phyloP scores from a whole-genome alignment of 2,329 filamentous ascomycete species.

The Chrysoporthe cubensis region DNA sequence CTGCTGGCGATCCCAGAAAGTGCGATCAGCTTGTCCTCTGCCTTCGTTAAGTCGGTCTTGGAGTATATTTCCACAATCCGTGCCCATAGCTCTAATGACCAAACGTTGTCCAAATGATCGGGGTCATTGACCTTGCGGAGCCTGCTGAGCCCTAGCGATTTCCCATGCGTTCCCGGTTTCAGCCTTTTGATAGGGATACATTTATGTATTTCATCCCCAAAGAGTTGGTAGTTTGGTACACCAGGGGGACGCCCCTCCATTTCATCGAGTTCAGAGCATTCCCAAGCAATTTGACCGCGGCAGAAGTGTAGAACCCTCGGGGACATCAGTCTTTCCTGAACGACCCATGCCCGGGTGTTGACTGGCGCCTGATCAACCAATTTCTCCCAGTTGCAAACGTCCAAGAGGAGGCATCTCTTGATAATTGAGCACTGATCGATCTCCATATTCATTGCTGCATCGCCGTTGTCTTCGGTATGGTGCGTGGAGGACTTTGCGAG shows the following conservation, averaged over 20 bases:
- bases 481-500: too few species aligned
- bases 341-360: slow-evolving; percentile 33
- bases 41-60: not conserved
- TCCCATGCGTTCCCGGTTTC: not conserved
- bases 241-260: slow-evolving; percentile 5
- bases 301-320: slow-evolving; percentile 33
- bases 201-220: slow-evolving; percentile 3
- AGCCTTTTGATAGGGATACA: slow-evolving; percentile 5
- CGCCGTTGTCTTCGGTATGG: too few species aligned
- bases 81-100: slow-evolving; percentile 14
- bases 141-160: not conserved
- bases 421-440: too few species aligned
- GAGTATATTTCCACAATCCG: slow-evolving; percentile 13
- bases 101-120: not conserved
- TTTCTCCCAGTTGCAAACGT: slow-evolving; percentile 18
- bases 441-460: too few species aligned
- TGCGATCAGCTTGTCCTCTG: slow-evolving; percentile 25
- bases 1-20: slow-evolving; percentile 17
- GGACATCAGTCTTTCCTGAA: slow-evolving; percentile 33
- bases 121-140: not conserved
- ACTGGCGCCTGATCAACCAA: slow-evolving; percentile 18
- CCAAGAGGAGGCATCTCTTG: not conserved
- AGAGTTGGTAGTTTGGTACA: slow-evolving; percentile 8
- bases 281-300: slow-evolving; percentile 30
- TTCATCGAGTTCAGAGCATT: slow-evolving; percentile 27